phyloP scores from a whole-genome alignment of 1,284 basidiomycete species.

The Wolfiporia cocos region DNA sequence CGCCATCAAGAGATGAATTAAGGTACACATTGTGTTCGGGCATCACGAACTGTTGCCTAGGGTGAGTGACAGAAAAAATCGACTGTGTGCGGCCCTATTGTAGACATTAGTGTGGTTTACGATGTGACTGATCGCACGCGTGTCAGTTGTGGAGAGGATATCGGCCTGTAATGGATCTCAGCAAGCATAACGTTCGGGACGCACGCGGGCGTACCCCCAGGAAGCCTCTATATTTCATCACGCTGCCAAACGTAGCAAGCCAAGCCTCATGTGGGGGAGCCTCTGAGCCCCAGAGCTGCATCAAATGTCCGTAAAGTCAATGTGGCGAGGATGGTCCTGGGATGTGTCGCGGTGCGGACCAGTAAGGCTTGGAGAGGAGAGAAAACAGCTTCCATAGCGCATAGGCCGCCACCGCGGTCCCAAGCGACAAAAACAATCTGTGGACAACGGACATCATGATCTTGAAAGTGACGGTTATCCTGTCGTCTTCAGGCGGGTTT shows the following conservation, averaged over 20 bases:
- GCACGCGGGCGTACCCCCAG: background rate
- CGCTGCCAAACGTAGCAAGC: background rate
- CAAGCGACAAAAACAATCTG: too few species aligned
- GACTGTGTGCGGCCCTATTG: constrained; percentile 35
- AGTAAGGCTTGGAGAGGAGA: too few species aligned
- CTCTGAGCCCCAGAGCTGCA: background rate
- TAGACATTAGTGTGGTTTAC: constrained; percentile 35
- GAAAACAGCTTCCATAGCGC: too few species aligned
- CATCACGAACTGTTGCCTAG: constrained; percentile 34
- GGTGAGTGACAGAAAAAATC: constrained; percentile 30
- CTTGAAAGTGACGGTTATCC: too few species aligned
- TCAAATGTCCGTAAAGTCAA: background rate
- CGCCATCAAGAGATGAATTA: background rate
- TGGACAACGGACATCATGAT: too few species aligned
- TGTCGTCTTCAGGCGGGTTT: too few species aligned
- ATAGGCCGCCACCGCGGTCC: too few species aligned
- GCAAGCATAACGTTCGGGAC: background rate
- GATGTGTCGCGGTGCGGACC: background rate
- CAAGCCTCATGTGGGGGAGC: background rate
- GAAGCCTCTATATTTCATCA: background rate
- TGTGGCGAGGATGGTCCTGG: background rate
- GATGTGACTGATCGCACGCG: constrained; percentile 27
- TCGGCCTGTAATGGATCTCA: constrained; percentile 23
- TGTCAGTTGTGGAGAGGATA: constrained; percentile 32
- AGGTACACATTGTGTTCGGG: too few species aligned